Evolutionary conservation across 73 alveolate species (phyloP).

Genomic region (Tetrahymena elliotti): DNA sequence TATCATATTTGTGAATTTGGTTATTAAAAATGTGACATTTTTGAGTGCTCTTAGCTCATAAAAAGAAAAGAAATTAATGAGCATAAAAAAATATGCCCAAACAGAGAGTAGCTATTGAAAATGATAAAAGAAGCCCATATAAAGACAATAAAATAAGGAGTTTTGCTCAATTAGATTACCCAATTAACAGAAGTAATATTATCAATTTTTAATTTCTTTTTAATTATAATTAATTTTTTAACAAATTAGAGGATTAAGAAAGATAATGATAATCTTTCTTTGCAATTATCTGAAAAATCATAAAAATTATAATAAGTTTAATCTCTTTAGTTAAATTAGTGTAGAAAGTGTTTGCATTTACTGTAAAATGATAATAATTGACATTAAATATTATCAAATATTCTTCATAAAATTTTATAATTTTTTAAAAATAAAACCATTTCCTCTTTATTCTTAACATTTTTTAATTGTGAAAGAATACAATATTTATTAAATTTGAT

Average conservation of each 20-base stretch:
- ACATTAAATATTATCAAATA: not conserved
- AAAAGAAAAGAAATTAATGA: not conserved
- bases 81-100: not conserved
- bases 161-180: not conserved
- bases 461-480: too few species aligned
- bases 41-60: not conserved
- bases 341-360: not conserved
- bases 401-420: too few species aligned
- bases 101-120: not conserved
- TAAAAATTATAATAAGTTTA: not conserved
- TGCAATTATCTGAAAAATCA: not conserved
- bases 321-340: not conserved
- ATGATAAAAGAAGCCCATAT: not conserved
- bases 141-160: not conserved
- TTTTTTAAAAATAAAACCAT: too few species aligned
- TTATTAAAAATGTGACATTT: not conserved
- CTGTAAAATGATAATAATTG: not conserved
- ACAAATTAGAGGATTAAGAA: not conserved
- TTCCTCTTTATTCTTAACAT: too few species aligned
- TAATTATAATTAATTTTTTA: not conserved
- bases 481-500: too few species aligned
- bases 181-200: not conserved
- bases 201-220: not conserved
- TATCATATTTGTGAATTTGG: not conserved
- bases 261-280: not conserved